These are phyloP conservation scores for Epichloe brachyelytri DNA, from an alignment of 2,329 filamentous ascomycete species.

Conservation along the genomic window DNA sequence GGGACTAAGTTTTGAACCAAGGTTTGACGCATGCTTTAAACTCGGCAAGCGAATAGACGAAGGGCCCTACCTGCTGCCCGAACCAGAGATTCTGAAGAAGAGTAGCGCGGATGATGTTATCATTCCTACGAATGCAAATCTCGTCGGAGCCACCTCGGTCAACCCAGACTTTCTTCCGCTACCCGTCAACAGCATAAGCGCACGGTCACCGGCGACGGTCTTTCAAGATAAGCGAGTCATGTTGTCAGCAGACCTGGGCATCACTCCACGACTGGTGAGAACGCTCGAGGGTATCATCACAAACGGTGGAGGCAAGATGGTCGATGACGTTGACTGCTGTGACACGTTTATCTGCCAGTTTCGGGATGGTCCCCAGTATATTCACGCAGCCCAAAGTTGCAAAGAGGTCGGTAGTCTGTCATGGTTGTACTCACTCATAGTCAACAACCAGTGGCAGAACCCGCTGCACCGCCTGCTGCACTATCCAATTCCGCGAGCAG, in stretches of 20 bases:
- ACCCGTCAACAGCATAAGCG: conserved; percentile 28
- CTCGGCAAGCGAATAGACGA: conserved; percentile 87
- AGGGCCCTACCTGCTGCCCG: conserved; percentile 68
- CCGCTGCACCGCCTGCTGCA: conserved; percentile 74
- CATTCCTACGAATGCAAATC: conserved; percentile 43
- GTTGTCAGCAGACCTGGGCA: conserved; percentile 60
- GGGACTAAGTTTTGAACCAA: conserved; percentile 18
- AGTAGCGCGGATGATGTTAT: conserved; percentile 42
- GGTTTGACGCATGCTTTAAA: conserved; percentile 94
- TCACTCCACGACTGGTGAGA: conserved; percentile 51
- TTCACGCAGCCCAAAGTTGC: conserved; percentile 58
- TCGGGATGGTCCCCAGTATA: conserved; percentile 68
- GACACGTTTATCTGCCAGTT: conserved; percentile 82
- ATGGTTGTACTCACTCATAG: conserved; percentile 89
- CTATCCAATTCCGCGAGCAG: conserved; percentile 68
- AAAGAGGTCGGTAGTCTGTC: conserved; percentile 86
- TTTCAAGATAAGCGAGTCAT: conserved; percentile 69
- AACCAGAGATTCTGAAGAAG: conserved; percentile 67
- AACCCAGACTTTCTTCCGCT: conserved; percentile 30
- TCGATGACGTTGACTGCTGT: conserved; percentile 51
- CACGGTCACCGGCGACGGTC: conserved; percentile 48
- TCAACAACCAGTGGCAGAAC: conserved; percentile 77
- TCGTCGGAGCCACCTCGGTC: conserved; percentile 53
- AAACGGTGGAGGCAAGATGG: conserved; percentile 58
- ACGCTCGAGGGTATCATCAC: conserved; percentile 60